A percentile compares a stretch with the other conserved stretches of the same genome.
These are phyloP conservation scores for Stephania japonica DNA, from an alignment of 164 flowering plant genomes.

Conservation along the genomic window DNA sequence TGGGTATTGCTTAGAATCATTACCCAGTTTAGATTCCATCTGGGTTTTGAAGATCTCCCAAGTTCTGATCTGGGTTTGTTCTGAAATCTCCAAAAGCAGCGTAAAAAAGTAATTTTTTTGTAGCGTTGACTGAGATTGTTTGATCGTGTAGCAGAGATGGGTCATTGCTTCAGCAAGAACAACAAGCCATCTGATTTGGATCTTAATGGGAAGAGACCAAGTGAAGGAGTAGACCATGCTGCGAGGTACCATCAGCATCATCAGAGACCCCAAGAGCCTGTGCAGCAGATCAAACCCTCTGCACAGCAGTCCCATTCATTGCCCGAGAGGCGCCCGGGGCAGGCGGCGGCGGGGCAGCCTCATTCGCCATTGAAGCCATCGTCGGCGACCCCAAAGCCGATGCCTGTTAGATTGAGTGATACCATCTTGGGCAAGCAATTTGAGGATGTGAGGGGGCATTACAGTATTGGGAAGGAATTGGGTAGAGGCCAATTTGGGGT, in stretches of 20 bases:
- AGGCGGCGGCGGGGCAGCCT: background rate
- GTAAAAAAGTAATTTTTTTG: too few species aligned
- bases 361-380: conserved; percentile 11
- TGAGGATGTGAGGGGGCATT: conserved; percentile 54
- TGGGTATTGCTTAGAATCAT: background rate
- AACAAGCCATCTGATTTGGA: conserved; percentile 11
- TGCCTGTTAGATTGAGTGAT: conserved; percentile 25
- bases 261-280: conserved; percentile 14
- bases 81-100: background rate
- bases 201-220: conserved; percentile 8
- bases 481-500: conserved; percentile 97
- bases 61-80: conserved; percentile 4
- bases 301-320: conserved; percentile 15
- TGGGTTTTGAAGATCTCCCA: background rate
- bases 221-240: background rate
- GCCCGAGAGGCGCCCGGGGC: conserved; percentile 17
- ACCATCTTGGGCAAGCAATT: conserved; percentile 74
- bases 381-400: conserved; percentile 24
- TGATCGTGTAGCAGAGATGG: conserved; percentile 20
- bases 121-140: background rate
- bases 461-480: conserved; percentile 68
- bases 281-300: conserved; percentile 10
- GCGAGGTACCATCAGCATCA: background rate
- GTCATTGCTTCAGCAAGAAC: conserved; percentile 21
- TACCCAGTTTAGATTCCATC: background rate